These are phyloP conservation scores for Phytopythium sindhum DNA, from an alignment of 352 stramenopile species.

Conservation along the genomic window DNA sequence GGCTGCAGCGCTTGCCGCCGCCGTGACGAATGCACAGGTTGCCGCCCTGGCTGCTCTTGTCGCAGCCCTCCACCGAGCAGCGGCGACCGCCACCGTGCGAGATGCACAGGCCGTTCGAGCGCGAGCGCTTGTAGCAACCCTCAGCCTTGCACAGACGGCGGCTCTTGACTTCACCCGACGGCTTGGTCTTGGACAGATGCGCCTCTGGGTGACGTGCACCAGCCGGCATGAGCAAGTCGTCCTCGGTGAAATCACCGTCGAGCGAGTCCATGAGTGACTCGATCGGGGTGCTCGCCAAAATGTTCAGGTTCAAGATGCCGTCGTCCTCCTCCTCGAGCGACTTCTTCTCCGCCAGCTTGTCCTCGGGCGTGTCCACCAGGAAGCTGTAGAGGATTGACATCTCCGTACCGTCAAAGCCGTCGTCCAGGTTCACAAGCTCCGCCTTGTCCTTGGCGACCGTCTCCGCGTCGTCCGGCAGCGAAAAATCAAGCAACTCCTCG, in stretches of 20 bases:
- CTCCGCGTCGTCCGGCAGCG: constrained; percentile 57
- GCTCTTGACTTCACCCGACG: constrained; percentile 44
- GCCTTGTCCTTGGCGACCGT: constrained; percentile 65
- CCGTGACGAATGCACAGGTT: constrained; percentile 74
- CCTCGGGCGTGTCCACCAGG: constrained; percentile 68
- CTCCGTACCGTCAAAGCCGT: constrained; percentile 81
- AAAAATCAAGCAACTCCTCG: constrained; percentile 74
- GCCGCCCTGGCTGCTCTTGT: constrained; percentile 57
- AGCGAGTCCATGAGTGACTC: constrained; percentile 73
- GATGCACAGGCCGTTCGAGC: constrained; percentile 72
- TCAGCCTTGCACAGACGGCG: constrained; percentile 46
- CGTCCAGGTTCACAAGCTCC: constrained; percentile 70
- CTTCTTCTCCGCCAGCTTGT: constrained; percentile 47
- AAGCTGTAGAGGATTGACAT: constrained; percentile 89
- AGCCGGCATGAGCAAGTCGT: constrained; percentile 64
- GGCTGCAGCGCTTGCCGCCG: constrained; percentile 58
- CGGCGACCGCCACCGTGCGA: constrained; percentile 60
- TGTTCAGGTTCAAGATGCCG: constrained; percentile 77
- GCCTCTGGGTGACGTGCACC: constrained; percentile 19
- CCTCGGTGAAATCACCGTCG: constrained; percentile 64
- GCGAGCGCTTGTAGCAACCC: constrained; percentile 69
- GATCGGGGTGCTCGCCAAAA: constrained; percentile 57
- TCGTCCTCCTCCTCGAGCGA: constrained; percentile 48
- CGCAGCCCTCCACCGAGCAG: constrained; percentile 58
- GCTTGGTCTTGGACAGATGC: constrained; percentile 24